Evolutionary conservation across 768 basidiomycete genomes (phyloP), one percentile per base, ranked within the genome.

Genomic region (Pseudohyphozyma bogoriensis): DNA sequence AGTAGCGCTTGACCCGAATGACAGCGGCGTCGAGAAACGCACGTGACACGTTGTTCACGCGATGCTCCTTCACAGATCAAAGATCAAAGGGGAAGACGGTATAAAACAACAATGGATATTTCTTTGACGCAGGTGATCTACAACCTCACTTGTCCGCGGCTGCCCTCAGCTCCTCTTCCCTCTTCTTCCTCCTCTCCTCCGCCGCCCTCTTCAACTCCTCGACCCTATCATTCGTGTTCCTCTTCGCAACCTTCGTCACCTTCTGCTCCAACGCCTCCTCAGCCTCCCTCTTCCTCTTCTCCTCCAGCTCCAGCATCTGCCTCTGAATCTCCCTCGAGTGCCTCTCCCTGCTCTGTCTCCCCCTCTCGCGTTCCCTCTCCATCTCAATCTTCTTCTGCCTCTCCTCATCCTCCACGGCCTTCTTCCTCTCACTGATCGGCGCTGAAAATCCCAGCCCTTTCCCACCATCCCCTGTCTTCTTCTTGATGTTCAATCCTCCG

Each of bases 401-500:
- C 31, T 29, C 3, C 52, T 51, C 39, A 69, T 63, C 55, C 73
- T 72, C 5, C 44, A 28, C 51, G 59, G 66, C 65, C 32, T 66
- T 24, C 20, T 58, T 52, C 57, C 62, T 50, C 28, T 57, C 45
- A 53, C 72, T 29, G 66, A 58, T 64, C 54, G 72, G 65, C 55
- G 69, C 15, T 68, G 59, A 16, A 63, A 68, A 39, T 70, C 69
- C 45, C 78, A 77, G 51, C 78, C 70, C 20, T 83, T 83, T n/a
- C 86, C 76, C 54, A 78, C 26, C 15, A 2, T 4, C 28, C 78
- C 58, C 89, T 79, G 8, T 87, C 89, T 71, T 89, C 86, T 39
- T 85, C 82, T 61, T 86, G 47, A 97, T 79, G 72, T 99, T 99
- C 58, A 99, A 76, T 3, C 95, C 95, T 7, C 93, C 92, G 26